Conservation (phyloP, 371 early-diverging fungal species). For the Syncephalastrum monosporum region DNA sequence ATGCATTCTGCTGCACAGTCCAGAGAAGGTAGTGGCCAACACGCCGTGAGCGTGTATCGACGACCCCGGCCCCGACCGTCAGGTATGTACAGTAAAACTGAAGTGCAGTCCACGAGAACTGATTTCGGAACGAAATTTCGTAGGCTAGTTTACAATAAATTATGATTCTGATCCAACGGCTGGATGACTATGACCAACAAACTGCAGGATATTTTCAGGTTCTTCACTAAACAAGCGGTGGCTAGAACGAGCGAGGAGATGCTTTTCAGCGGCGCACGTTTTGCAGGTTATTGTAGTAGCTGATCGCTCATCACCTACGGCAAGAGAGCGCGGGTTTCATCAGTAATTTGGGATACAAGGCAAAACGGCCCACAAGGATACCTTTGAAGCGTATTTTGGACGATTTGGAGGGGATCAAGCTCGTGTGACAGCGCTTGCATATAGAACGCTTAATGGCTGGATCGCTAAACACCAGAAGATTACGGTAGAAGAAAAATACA, state of each 20-base stretch:
- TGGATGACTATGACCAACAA: no score
- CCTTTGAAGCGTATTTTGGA: conserved; percentile 25
- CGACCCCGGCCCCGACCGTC: no score
- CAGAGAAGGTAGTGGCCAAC: no score
- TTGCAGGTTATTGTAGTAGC: conserved; percentile 4
- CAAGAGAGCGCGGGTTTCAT: no score
- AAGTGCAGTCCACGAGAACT: no score
- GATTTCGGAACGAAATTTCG: no score
- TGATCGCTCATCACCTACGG: no score
- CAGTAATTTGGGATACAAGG: background rate
- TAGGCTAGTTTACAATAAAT: no score
- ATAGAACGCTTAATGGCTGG: conserved; percentile 33
- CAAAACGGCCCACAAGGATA: conserved; percentile 11
- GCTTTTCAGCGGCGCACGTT: conserved; percentile 13
- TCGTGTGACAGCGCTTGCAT: conserved; percentile 45
- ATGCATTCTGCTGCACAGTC: no score
- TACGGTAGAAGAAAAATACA: background rate
- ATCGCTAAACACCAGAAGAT: conserved; percentile 20
- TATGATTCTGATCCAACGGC: no score
- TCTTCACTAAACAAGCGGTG: conserved; percentile 11
- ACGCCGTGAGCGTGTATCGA: no score
- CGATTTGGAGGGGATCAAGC: conserved; percentile 32
- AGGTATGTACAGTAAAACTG: no score
- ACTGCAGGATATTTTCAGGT: background rate
- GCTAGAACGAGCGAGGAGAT: conserved; percentile 7